phyloP scores from a whole-genome alignment of 305 asterid genomes.

The Fraxinus sp. region DNA sequence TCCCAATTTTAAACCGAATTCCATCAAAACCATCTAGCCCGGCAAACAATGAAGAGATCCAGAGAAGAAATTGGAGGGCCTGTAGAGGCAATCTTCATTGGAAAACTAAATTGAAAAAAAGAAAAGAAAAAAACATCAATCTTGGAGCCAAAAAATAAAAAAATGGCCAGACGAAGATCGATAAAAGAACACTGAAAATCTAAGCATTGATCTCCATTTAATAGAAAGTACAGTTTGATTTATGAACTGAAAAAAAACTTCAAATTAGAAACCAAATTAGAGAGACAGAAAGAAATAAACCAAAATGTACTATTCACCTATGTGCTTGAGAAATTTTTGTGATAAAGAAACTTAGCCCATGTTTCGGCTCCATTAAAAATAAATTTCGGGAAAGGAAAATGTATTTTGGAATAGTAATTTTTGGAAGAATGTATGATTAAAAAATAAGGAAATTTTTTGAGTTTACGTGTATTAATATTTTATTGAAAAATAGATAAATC shows the following conservation, averaged over 20 bases:
- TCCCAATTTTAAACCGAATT: no score
- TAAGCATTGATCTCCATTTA: no score
- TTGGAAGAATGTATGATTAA: no score
- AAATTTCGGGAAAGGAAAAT: no score
- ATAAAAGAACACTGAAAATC: neutral
- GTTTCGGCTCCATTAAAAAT: no score
- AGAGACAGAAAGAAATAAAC: neutral
- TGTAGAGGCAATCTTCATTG: slow-evolving; percentile 22
- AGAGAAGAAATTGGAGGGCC: no score
- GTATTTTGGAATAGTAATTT: no score
- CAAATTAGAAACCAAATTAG: neutral
- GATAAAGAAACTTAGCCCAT: neutral
- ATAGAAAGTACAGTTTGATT: neutral
- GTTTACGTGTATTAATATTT: no score
- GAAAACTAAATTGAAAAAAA: slow-evolving; percentile 10
- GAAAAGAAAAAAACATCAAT: slow-evolving; percentile 9
- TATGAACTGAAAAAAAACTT: neutral
- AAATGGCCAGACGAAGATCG: neutral
- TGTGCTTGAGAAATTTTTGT: neutral
- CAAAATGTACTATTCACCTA: neutral
- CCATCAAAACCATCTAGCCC: no score
- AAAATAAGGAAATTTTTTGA: no score
- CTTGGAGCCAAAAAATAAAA: slow-evolving; percentile 12
- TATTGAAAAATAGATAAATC: no score
- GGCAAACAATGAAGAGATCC: no score